A percentile compares a stretch with the other conserved stretches of the same genome.
Conservation (phyloP, 2,329 filamentous ascomycete species). For the Dothideomycetes sp. region DNA sequence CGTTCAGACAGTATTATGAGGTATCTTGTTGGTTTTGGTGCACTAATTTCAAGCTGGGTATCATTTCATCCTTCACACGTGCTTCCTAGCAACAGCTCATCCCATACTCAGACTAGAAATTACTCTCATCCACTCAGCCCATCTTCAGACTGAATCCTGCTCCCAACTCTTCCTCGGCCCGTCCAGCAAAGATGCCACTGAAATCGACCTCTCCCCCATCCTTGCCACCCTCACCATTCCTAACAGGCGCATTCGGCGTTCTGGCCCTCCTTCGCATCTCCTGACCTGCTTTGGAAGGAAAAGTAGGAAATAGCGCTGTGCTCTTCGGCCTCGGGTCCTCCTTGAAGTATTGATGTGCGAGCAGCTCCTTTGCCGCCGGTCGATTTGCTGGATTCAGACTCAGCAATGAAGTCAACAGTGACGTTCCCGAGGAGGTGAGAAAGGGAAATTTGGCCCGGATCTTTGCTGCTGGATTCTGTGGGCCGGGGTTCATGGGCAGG, state of each 20-base stretch:
- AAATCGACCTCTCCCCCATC: constrained; percentile 33
- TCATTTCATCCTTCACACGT: too few relatives aligned
- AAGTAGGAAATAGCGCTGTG: constrained; percentile 89
- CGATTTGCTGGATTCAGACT: constrained; percentile 62
- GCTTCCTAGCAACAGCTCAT: too few relatives aligned
- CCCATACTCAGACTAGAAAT: too few relatives aligned
- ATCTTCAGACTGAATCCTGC: constrained; percentile 33
- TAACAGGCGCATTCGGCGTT: constrained; percentile 72
- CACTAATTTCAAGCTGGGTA: too few relatives aligned
- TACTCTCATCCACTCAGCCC: too few relatives aligned
- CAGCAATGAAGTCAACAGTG: constrained; percentile 59
- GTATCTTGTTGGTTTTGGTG: too few relatives aligned
- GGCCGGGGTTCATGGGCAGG: constrained; percentile 30
- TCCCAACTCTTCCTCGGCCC: constrained; percentile 36
- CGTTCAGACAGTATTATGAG: too few relatives aligned
- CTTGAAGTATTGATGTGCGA: constrained; percentile 72
- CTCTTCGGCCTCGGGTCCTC: constrained; percentile 87
- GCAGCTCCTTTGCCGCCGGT: constrained; percentile 61
- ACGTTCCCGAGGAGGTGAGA: constrained; percentile 62
- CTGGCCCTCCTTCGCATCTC: constrained; percentile 64
- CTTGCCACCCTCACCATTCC: constrained; percentile 54
- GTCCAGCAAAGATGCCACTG: constrained; percentile 37
- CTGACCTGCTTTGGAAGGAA: constrained; percentile 87
- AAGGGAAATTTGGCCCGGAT: constrained; percentile 72
- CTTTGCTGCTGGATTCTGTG: constrained; percentile 34